Base-by-base conservation (phyloP, 345 rosid genomes). In the Ceriops tagal region DNA sequence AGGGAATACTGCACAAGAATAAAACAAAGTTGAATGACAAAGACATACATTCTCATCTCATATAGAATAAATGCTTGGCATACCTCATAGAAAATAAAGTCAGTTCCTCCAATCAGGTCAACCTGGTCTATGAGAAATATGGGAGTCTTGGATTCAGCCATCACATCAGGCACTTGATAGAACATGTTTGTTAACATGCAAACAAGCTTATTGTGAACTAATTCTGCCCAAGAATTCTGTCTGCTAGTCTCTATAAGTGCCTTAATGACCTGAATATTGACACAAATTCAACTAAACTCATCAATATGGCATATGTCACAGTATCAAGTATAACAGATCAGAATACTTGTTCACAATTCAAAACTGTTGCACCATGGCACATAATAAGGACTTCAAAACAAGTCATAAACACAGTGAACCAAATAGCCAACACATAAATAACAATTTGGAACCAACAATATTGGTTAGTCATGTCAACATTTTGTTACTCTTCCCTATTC, bases 31-130 rank as follows among this genome's bases (percentile, higher is more conserved):
- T 56, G 16, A 9, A 24, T 16, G 31, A 15, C 8, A 56, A 55
- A 55, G 59, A 15, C 49, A 43, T 43, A 43, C 5, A 13, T 13
- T 11, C 18, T 13, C 49, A 43, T 43, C 18, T 43, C 49, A 43
- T 11, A 43, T 5, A 32, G 19, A 8, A 57, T 26, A 53, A 57
- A 55, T 59, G 31, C 32, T 30, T 62, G 16, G 73, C 75, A 72
- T 86, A 92, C 99, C 99, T 95, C 96, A 66, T 77, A 67, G 84
- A 92, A 88, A 75, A 95, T 90, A 80, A 87, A 92, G 58, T 95
- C 92, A 66, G 90, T 89, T 69, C 99, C 99, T 62, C 97, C 99
- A 78, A 95, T 87, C 82, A 92, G 90, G 70, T 92, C 97, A 82
- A 90, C 82, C 83, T 92, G 97, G 71, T 87, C 85, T 63, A 86